Conservation (phyloP, 345 rosid genomes). For the Mallotus nudiflorus region DNA sequence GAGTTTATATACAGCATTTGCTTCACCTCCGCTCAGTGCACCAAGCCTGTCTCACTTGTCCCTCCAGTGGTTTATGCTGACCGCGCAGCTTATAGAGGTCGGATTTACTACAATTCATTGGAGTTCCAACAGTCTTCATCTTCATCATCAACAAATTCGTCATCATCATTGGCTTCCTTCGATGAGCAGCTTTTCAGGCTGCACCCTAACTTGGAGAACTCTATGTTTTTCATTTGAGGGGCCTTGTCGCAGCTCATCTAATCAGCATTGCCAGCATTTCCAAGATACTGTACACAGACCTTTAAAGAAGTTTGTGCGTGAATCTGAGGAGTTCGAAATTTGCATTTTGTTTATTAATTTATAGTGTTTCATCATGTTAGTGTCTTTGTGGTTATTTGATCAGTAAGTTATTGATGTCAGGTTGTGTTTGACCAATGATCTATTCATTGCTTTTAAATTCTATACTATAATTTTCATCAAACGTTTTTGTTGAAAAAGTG, state of each 20-base stretch:
- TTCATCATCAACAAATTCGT: no score
- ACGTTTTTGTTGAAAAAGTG: no score
- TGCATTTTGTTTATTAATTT: neutral
- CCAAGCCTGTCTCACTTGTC: conserved; percentile 78
- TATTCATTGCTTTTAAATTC: no score
- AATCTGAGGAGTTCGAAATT: conserved; percentile 45
- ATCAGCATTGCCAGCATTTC: no score
- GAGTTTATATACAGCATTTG: conserved; percentile 70
- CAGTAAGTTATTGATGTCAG: no score
- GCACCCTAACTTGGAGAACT: conserved; percentile 56
- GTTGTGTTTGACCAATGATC: no score
- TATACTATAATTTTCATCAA: no score
- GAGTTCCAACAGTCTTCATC: conserved; percentile 38
- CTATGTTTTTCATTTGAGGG: conserved; percentile 69
- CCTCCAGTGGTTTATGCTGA: conserved; percentile 90
- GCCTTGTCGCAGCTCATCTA: neutral
- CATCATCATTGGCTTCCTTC: conserved; percentile 27
- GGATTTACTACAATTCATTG: conserved; percentile 60
- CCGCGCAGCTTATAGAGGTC: conserved; percentile 72
- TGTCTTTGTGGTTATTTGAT: no score
- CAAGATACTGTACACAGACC: conserved; percentile 29
- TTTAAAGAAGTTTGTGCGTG: conserved; percentile 62
- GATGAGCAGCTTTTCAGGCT: conserved; percentile 46
- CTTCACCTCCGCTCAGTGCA: conserved; percentile 81
- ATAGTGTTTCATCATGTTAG: no score